Evolutionary conservation across 176 grass and related monocot genomes (phyloP).

Genomic region (Otatea glauca): DNA sequence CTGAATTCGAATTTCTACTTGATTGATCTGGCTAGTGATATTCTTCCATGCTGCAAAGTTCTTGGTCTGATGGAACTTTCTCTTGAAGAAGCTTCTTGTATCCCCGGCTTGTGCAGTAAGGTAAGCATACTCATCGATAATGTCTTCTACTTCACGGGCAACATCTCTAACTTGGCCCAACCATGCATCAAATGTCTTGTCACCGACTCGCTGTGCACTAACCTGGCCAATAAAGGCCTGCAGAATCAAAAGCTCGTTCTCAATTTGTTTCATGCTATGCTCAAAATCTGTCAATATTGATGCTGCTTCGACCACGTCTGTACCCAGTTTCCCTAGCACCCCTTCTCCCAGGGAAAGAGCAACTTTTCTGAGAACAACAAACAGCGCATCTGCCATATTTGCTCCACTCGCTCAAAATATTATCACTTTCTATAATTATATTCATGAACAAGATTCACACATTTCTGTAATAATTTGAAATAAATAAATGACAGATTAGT

Average conservation of each 20-base stretch:
- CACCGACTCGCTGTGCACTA: background rate
- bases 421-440: no score
- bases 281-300: constrained; percentile 42
- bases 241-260: constrained; percentile 50
- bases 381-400: constrained; percentile 58
- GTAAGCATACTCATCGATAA: constrained; percentile 57
- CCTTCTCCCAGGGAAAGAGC: constrained; percentile 46
- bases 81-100: constrained; percentile 40
- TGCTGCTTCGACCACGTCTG: constrained; percentile 27
- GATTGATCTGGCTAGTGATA: constrained; percentile 32
- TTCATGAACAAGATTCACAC: no score
- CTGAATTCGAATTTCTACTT: constrained; percentile 51
- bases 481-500: no score
- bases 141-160: constrained; percentile 58
- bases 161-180: constrained; percentile 50
- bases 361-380: constrained; percentile 51
- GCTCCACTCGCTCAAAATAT: no score
- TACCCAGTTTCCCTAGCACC: constrained; percentile 19
- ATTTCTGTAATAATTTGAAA: no score
- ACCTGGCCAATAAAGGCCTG: constrained; percentile 52
- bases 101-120: constrained; percentile 23
- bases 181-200: constrained; percentile 41
- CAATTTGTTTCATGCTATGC: constrained; percentile 46
- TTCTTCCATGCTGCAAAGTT: constrained; percentile 36
- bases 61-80: constrained; percentile 45